Evolutionary conservation across 2,329 filamentous ascomycete genomes (phyloP), one percentile per base, ranked within the genome.

Genomic region (Xylariaceae sp.): DNA sequence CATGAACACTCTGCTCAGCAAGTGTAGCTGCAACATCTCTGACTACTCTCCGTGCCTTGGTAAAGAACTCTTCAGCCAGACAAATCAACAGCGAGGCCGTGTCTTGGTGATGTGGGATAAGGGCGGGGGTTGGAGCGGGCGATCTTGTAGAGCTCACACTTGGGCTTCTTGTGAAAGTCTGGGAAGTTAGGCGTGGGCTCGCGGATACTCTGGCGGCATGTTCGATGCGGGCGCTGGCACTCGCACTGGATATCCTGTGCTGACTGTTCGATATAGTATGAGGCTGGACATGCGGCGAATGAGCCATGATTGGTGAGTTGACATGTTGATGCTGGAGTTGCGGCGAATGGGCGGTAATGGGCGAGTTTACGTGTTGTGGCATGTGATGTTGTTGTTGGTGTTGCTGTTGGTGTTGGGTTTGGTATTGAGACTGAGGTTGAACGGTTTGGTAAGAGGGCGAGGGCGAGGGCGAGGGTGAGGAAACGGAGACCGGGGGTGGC

Each of bases 31-130:
- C 80, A 2, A 86, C 73, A 1, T 74, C 66, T 3, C 79, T 74
- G 1, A 80, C 80, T 56, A 85, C 79, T 2, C 74, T 73, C 58
- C 87, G 84, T 14, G 90, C 90, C 50, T 86, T 87, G 23, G 77
- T 76, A 49, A 93, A 85, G 66, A 90, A 92, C 63, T 94, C 89
- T 66, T 94, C 89, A 2, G 89, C 89, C 12, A 92, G 79, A n/a
- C 83, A 83, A 6, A 91, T 78, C 55, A 93, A 78, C 7, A 92
- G 75, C 2, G 86, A 77, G 2, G 83, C 76, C 0, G 80, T 81
- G 53, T 85, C 83, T 7, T 79, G 70, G 47, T 69, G 67, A 48
- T 71, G 76, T 19, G 82, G 78, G 56, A 83, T 73, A 12, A 78
- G 72, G 12, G 69, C 76, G 46, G 54, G 71, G 24, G 62, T 66